These are phyloP conservation scores for Xylona heveae DNA, from an alignment of 495 filamentous ascomycete genomes.

Conservation along the genomic window DNA sequence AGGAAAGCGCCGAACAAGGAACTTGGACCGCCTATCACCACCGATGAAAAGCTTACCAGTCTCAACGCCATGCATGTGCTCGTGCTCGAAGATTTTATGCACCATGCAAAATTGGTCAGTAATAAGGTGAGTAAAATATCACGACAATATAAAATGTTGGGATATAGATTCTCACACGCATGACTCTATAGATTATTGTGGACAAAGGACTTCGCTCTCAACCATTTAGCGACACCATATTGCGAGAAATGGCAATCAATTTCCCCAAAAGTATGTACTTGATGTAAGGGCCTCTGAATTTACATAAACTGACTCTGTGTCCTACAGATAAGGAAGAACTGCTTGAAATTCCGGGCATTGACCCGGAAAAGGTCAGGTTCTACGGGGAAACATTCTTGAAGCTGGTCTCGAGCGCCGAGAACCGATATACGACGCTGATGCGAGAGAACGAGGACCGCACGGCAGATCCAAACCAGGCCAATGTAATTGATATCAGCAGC, in stretches of 20 bases:
- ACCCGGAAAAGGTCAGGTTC: slow-evolving; percentile 42
- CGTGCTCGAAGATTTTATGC: slow-evolving; percentile 44
- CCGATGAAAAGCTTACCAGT: slow-evolving; percentile 36
- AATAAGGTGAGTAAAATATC: slow-evolving; percentile 23
- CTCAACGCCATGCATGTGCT: slow-evolving; percentile 38
- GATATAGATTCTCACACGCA: slow-evolving; percentile 7
- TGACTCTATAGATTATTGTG: slow-evolving; percentile 31
- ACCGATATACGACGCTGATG: slow-evolving; percentile 37
- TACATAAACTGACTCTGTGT: slow-evolving; percentile 2
- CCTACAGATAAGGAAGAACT: slow-evolving; percentile 29
- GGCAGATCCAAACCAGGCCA: slow-evolving; percentile 4
- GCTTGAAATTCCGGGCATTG: slow-evolving; percentile 43
- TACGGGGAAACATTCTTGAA: slow-evolving; percentile 47
- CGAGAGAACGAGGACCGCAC: slow-evolving; percentile 11
- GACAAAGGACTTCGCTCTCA: slow-evolving; percentile 33
- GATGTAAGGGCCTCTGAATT: not conserved
- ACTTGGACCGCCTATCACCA: slow-evolving; percentile 51
- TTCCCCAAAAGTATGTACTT: slow-evolving; percentile 42
- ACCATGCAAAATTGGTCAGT: slow-evolving; percentile 38
- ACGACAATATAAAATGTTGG: not conserved
- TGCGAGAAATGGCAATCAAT: slow-evolving; percentile 66
- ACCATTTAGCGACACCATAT: slow-evolving; percentile 57
- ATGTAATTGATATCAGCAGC: slow-evolving; percentile 3
- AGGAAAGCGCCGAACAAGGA: slow-evolving; percentile 13
- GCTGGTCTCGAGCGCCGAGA: slow-evolving; percentile 32